Conservation (phyloP, 2,329 filamentous ascomycete genomes). For the Pseudogymnoascus sp. region DNA sequence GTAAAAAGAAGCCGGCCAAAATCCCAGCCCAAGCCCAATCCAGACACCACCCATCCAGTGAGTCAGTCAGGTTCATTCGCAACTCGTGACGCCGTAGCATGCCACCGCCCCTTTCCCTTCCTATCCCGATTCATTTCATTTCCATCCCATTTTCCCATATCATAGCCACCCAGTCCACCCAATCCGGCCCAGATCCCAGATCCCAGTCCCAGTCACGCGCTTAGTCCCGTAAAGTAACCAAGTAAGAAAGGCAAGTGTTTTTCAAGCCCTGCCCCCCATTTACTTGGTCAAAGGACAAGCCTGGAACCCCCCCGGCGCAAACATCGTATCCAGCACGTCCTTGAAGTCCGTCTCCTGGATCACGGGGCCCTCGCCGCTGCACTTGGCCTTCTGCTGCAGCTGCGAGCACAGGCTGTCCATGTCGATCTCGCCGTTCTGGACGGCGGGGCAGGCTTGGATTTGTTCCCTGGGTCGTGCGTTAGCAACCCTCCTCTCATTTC, state of each 20-base stretch:
- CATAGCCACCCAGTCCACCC: background rate
- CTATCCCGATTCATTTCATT: background rate
- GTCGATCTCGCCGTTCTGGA: constrained; percentile 85
- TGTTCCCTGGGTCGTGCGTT: constrained; percentile 60
- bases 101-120: background rate
- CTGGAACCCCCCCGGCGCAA: background rate
- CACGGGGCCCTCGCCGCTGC: constrained; percentile 81
- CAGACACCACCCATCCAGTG: background rate
- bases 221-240: too few relatives aligned
- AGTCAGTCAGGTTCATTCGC: too few relatives aligned
- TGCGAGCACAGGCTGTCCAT: constrained; percentile 89
- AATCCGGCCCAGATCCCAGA: background rate
- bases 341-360: constrained; percentile 87
- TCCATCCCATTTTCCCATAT: background rate
- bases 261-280: too few relatives aligned
- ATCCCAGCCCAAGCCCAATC: background rate
- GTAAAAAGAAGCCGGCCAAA: too few relatives aligned
- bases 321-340: constrained; percentile 38
- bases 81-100: background rate
- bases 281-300: background rate
- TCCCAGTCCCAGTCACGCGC: too few relatives aligned
- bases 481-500: too few relatives aligned
- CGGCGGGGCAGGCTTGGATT: constrained; percentile 76
- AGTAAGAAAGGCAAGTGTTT: too few relatives aligned
- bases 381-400: constrained; percentile 90